A percentile compares a stretch with the other conserved stretches of the same genome.
phyloP scores from a whole-genome alignment of 2,329 filamentous ascomycete genomes.

The Orbilia quercus region DNA sequence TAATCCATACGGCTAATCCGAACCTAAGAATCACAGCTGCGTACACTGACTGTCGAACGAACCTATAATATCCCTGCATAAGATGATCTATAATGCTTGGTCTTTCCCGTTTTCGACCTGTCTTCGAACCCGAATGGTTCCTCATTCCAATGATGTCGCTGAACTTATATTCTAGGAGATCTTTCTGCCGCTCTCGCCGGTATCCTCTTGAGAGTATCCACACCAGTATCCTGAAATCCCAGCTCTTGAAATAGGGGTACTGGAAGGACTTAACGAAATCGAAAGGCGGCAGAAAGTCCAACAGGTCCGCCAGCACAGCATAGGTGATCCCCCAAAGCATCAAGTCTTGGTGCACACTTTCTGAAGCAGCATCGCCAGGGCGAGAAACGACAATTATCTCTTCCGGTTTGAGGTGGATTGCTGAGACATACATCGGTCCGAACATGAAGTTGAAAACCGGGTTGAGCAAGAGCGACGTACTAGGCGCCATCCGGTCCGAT shows the following conservation, averaged over 20 bases:
- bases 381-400: slow-evolving; percentile 72
- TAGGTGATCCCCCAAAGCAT: slow-evolving; percentile 77
- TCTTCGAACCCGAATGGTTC: background rate
- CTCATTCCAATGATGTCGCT: slow-evolving; percentile 45
- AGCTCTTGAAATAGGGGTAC: slow-evolving; percentile 75
- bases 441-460: slow-evolving; percentile 70
- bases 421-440: slow-evolving; percentile 76
- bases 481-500: slow-evolving; percentile 71
- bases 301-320: slow-evolving; percentile 74
- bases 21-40: slow-evolving; percentile 3
- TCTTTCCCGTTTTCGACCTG: background rate
- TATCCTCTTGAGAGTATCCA: slow-evolving; percentile 72
- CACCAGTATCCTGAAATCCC: slow-evolving; percentile 71
- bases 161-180: slow-evolving; percentile 47
- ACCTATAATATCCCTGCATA: slow-evolving; percentile 47
- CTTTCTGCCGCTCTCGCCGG: slow-evolving; percentile 66
- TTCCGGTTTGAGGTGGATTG: slow-evolving; percentile 70
- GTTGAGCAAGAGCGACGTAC: slow-evolving; percentile 68
- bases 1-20: too few relatives aligned
- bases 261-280: slow-evolving; percentile 73
- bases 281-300: slow-evolving; percentile 74
- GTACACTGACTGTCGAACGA: slow-evolving; percentile 33
- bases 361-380: slow-evolving; percentile 68
- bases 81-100: slow-evolving; percentile 45
- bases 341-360: slow-evolving; percentile 63